Base-by-base conservation (phyloP, 306 rosid species). In the Calophaca sinica region DNA sequence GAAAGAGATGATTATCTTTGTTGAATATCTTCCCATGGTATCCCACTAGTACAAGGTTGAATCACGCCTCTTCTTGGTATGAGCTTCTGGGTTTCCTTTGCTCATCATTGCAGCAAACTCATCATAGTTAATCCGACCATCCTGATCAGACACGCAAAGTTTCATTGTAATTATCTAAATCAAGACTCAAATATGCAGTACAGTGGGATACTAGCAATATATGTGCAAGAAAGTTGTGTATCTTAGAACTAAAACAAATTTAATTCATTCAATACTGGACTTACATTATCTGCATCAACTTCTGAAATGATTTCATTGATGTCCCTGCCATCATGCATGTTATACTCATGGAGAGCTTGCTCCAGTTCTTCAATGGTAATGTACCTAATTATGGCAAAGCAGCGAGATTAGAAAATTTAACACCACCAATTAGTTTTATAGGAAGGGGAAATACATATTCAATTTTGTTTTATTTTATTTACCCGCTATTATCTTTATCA, bases 81-180 rank as follows among this genome's bases (percentile, higher is more conserved):
- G 57, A 29, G 75, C 80, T 48, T 94, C 99, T 49, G 87, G 84
- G 78, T 81, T 79, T 78, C 99, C 99, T 87, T 92, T 94, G 65
- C 86, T 85, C 98, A 94, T 94, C 98, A 94, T 94, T n/a, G 96
- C 97, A 45, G 75, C 89, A 75, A 94, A 94, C 71, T 94, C 99
- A 9, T 94, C 96, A 10, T 94, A 94, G 86, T 94, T 94, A 68
- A 94, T 94, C 41, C 87, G 84, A 5, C 99, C 99, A 81, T 94
- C 99, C 99, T 94, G 82, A 73, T 36, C 9, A 45, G 9, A 38
- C 62, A 70, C 35, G 6, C n/a, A 42, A 53, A 2, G 9, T 46
- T 77, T 72, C 1, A 9, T 65, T 51, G 0, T 8, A 13, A 44
- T 10, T 61, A 39, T 48, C 26, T 20, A 20, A 20, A 20, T 20